Evolutionary conservation across 176 grass and related monocot genomes (phyloP), one percentile per base, ranked within the genome.

Genomic region (Oryza meyeriana): DNA sequence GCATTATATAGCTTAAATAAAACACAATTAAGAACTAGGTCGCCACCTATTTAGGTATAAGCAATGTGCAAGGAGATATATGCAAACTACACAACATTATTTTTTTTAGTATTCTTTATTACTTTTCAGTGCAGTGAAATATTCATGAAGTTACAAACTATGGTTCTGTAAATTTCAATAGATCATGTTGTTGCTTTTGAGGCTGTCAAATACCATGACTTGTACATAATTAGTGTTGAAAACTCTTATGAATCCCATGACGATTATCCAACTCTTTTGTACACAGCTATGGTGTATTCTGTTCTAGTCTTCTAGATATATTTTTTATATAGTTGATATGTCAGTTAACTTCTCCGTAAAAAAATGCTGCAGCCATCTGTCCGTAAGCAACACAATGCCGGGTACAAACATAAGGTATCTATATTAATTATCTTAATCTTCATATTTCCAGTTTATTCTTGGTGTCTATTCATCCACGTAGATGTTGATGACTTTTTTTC

Each of bases 371-470:
- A 98, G 95, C 92, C 95, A 86, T 98, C 95, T 86, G 95, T 94
- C 42, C 89, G 92, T 75, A 98, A 98, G 62, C 95, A 98, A 44
- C 95, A 94, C 61, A 95, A 98, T 78, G 96, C 96, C 16, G 96
- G 95, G 64, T 98, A 95, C 79, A 98, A 98, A 61, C 96, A 98
- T 75, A 98, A 98, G 96, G 96, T 98, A 83, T 74, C 64, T 35
- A 73, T 88, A 39, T 50, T 64, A 64, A 72, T 73, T 83, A 41
- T 76, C 61, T 80, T 61, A 27, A 18, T 61, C 61, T 40, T 52
- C 13, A 72, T 28, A 48, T 4, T 22, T 74, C 18, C 12, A 20
- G 9, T 68, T 70, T 64, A 26, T 81, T 35, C 25, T 48, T 81
- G n/a, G 6, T 75, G 1, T 45, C 45, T 63, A 39, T 64, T 25